A percentile compares a stretch with the other conserved stretches of the same genome.
These are phyloP conservation scores for Arachis monticola DNA, from an alignment of 331 rosid genomes.

Conservation along the genomic window DNA sequence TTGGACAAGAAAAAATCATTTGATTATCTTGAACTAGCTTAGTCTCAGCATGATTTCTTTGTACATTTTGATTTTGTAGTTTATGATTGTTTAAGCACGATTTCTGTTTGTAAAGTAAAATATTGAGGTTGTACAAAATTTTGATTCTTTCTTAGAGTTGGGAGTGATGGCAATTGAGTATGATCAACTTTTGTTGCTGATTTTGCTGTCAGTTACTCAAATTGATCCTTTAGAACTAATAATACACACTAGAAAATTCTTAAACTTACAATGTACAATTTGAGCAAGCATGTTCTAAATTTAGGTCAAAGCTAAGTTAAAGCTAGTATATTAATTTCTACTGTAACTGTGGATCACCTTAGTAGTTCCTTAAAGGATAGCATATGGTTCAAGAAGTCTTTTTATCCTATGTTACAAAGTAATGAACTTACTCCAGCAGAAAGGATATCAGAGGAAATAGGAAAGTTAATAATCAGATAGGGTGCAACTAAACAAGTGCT, in stretches of 20 bases:
- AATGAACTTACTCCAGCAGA: background rate
- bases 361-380: conserved; percentile 1
- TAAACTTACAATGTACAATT: background rate
- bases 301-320: background rate
- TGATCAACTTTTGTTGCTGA: conserved; percentile 6
- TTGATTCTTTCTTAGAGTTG: conserved; percentile 47
- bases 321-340: background rate
- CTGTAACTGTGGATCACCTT: background rate
- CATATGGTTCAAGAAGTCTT: background rate
- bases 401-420: background rate
- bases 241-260: background rate
- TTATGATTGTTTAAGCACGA: conserved; percentile 31
- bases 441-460: background rate
- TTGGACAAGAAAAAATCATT: background rate
- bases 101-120: conserved; percentile 45
- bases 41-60: conserved; percentile 46
- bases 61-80: conserved; percentile 41
- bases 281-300: background rate
- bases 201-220: conserved; percentile 1
- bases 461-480: background rate
- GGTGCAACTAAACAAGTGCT: background rate
- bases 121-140: conserved; percentile 38
- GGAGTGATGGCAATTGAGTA: conserved; percentile 21
- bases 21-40: conserved; percentile 38
- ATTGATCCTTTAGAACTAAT: background rate